Base-by-base conservation (phyloP, 1,284 basidiomycete genomes). In the Phlebopus sp. region DNA sequence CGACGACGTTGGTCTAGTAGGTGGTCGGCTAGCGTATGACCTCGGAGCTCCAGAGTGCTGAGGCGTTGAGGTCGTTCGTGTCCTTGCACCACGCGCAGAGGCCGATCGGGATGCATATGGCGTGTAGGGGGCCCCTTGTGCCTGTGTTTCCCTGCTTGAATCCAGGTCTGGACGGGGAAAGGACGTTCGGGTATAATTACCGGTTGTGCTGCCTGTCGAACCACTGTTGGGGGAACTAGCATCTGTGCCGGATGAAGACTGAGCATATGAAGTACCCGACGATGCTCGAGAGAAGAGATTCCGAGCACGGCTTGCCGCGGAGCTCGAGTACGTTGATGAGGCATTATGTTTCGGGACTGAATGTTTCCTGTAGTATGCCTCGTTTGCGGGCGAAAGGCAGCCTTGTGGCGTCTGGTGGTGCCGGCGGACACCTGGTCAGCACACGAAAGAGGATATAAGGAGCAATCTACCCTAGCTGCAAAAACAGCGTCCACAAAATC, bases 401-500 rank as follows among this genome's bases (percentile, higher is more conserved):
- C 64, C 63, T 41, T 55, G 50, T 44, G 52, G 32, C 37, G 39
- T 58, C 54, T 47, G 46, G 37, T 17, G 32, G 27, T 32, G 32
- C 21, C n/a, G 36, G 23, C n/a, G 37, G 77, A 1, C 57, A 56
- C 17, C 0, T 36, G 25, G 51, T 32, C 42, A 52, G 30, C 30
- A 27, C 17, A n/a, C 25, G 10, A 39, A 40, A 36, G 27, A 17
- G 38, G 50, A 29, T 5, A 29, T 15, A 19, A 34, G 21, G 8
- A 46, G 10, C 5, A 23, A 52, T 46, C 13, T 57, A 86, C 86
- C 60, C 82, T 76, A 21, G 76, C 77, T 13, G 67, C 65, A 1
- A 87, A 47, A 37, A 86, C 75, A 27, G 72, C 76, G 44, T 86
- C 79, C 17, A 90, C 78, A 27, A 90, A 67, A 56, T 90, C 87